Base-by-base conservation (phyloP, 2,329 filamentous ascomycete species). In the Botrytis paeoniae region DNA sequence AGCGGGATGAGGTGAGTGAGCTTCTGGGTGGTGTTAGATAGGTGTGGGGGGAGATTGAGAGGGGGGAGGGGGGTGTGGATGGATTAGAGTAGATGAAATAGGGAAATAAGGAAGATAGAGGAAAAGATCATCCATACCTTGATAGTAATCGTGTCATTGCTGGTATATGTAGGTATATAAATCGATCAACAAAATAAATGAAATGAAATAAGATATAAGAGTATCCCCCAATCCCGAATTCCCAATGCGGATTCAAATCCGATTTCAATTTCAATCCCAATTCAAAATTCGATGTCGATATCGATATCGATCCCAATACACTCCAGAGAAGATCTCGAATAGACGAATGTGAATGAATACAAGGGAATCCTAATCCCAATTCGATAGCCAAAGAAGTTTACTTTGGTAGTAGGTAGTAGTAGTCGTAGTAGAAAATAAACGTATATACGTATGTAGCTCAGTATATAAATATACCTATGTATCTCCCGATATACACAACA, bases 111-210 rank as follows among this genome's bases (percentile, higher is more conserved):
- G 43, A 32, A 25, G 32, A 4, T 10, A 32, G 9, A 35, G 41
- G 1, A 48, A 41, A 62, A 63, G n/a, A 63, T 39, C 8, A 29
- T 41, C n/a, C 60, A 29, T 63, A 63, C 61, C 61, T 41, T 10
- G 61, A 63, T 63, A 39, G 39, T 63, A 63, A 63, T 29, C 61
- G 37, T 32, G 61, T 29, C 61, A 63, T 63, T 63, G 61, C 37
- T 63, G 8, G 4, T 63, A n/a, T n/a, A n/a, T n/a, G 25, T n/a
- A 51, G 9, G 45, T 4, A 22, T 45, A 14, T 12, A 54, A 51
- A 54, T n/a, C 25, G 10, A n/a, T n/a, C 12, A 54, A 16, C 25
- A 54, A 14, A 54, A 12, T 48, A 48, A 48, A 22, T 4, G n/a
- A n/a, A n/a, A n/a, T 7, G 14, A 14, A 54, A n/a, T 16, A 14